Percentiles rank a stretch among this genome's conserved stretches.
These are phyloP conservation scores for Tremella fuciformis DNA, from an alignment of 768 basidiomycete genomes.

Conservation along the genomic window DNA sequence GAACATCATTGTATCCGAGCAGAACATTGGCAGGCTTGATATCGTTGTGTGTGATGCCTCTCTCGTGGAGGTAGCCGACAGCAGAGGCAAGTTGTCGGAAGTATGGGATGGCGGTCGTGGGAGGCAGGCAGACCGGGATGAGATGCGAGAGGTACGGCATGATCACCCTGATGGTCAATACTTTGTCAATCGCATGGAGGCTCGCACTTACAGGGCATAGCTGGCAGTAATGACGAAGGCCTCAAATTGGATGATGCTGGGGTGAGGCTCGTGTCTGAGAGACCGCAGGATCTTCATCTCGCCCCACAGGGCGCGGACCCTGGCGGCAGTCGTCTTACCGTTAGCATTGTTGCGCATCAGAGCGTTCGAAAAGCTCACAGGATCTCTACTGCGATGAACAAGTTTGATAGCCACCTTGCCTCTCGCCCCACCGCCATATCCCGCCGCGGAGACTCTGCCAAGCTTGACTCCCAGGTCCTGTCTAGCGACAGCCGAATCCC, in stretches of 20 bases:
- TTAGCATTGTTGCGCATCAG: neutral
- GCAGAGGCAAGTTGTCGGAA: conserved; percentile 49
- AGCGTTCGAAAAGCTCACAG: conserved; percentile 42
- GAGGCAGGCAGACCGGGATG: conserved; percentile 82
- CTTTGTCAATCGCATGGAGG: neutral
- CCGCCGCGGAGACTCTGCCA: conserved; percentile 23
- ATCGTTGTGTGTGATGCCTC: conserved; percentile 51
- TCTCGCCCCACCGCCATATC: conserved; percentile 27
- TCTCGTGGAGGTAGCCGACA: conserved; percentile 50
- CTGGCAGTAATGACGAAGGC: conserved; percentile 89
- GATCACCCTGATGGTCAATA: conserved; percentile 31
- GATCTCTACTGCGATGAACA: conserved; percentile 76
- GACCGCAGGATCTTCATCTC: conserved; percentile 93
- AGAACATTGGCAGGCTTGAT: conserved; percentile 89
- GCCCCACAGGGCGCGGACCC: conserved; percentile 92
- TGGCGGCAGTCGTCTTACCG: conserved; percentile 70
- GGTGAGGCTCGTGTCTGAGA: conserved; percentile 80
- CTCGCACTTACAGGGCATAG: conserved; percentile 74
- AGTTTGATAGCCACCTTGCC: conserved; percentile 78
- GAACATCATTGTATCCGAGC: conserved; percentile 64
- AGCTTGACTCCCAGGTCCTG: conserved; percentile 4
- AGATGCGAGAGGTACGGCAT: conserved; percentile 86
- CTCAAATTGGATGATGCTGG: conserved; percentile 87
- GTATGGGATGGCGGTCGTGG: conserved; percentile 62
- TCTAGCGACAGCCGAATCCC: conserved; percentile 14